Conservation (phyloP, 192 early-diverging fungal species). For the Entophlyctis helioformis region DNA sequence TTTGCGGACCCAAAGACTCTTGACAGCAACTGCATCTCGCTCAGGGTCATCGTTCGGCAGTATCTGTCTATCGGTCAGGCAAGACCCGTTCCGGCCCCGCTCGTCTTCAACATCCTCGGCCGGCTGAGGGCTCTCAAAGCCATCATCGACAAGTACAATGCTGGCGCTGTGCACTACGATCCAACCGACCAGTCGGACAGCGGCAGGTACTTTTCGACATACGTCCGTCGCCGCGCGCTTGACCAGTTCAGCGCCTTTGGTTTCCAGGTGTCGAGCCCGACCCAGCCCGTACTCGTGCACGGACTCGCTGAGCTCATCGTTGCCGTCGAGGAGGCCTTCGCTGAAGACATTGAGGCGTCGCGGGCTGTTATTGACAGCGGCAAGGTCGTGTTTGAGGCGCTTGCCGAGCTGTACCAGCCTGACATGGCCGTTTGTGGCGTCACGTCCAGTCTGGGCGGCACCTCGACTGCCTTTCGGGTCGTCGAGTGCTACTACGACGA, state of each 20-base stretch:
- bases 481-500: conserved; percentile 24
- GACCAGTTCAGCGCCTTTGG: conserved; percentile 10
- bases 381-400: conserved; percentile 18
- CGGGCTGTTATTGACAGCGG: conserved; percentile 11
- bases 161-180: conserved; percentile 1
- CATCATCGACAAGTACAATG: conserved; percentile 8
- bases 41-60: too few relatives aligned
- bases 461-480: conserved; percentile 17
- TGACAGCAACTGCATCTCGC: too few relatives aligned
- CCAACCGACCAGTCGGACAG: background rate
- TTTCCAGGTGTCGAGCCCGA: conserved; percentile 9
- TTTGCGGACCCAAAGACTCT: too few relatives aligned
- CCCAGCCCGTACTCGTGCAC: conserved; percentile 7
- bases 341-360: conserved; percentile 7
- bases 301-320: conserved; percentile 21
- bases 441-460: conserved; percentile 16
- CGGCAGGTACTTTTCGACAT: conserved; percentile 5
- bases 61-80: too few relatives aligned
- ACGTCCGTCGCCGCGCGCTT: conserved; percentile 6
- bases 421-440: conserved; percentile 16
- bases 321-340: conserved; percentile 11
- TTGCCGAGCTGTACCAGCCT: conserved; percentile 26
- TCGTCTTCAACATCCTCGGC: conserved; percentile 10
- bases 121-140: conserved; percentile 1
- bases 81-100: too few relatives aligned